These are phyloP conservation scores for Aureobasidium pullulans DNA, from an alignment of 2,329 filamentous ascomycete genomes.

Conservation along the genomic window DNA sequence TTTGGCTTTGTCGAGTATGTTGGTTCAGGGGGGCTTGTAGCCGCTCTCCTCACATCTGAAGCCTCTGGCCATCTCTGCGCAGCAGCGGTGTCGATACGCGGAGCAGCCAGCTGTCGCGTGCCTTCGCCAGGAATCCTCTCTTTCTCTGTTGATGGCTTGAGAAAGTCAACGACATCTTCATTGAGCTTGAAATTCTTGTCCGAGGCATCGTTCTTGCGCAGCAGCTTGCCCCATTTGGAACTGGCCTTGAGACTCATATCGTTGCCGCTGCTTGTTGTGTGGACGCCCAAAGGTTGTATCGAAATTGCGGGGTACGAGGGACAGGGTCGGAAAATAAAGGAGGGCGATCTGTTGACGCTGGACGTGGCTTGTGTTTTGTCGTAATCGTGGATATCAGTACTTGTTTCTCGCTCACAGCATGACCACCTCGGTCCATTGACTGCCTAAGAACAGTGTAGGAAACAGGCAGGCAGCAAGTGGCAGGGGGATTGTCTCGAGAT, in stretches of 20 bases:
- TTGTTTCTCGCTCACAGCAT: background rate
- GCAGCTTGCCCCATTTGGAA: constrained; percentile 18
- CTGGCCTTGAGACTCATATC: constrained; percentile 9
- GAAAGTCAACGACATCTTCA: constrained; percentile 50
- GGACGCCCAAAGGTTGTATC: background rate
- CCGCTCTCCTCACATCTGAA: constrained; percentile 30
- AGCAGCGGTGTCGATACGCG: constrained; percentile 42
- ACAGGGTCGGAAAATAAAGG: background rate
- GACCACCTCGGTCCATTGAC: background rate
- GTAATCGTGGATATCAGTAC: background rate
- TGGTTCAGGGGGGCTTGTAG: background rate
- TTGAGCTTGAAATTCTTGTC: constrained; percentile 24
- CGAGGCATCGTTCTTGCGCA: constrained; percentile 20
- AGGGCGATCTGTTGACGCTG: background rate
- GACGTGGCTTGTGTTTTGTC: background rate
- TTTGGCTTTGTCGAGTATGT: constrained; percentile 27
- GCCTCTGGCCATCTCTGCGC: constrained; percentile 47
- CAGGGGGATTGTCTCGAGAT: background rate
- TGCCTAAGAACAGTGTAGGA: background rate
- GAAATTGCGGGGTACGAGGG: constrained; percentile 7
- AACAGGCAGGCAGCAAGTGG: background rate
- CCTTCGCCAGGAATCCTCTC: constrained; percentile 20
- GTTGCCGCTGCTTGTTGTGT: background rate
- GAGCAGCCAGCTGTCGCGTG: constrained; percentile 25
- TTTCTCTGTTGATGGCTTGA: constrained; percentile 46